Base-by-base conservation (phyloP, 805 yeast species). In the Wickerhamomyces pijperi region DNA sequence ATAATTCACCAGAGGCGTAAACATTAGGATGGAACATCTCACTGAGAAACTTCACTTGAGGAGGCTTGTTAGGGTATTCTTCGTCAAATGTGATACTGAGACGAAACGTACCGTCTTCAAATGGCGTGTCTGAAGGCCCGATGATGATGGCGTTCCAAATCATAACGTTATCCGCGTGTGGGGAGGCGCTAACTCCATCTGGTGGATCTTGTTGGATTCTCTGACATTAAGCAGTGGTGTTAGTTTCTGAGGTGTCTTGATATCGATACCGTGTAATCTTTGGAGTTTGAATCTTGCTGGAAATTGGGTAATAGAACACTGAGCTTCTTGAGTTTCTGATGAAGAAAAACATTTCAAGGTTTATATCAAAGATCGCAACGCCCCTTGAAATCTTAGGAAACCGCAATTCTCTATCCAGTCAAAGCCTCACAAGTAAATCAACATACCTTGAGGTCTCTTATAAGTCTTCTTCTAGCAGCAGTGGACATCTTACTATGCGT, bases 11-110 rank as follows among this genome's bases (percentile, higher is more conserved):
- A 36, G 80, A 74, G 9, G 94, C 95, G 55, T 92, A 92, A 3
- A 92, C 97, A 56, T 92, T 92, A 3, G 98, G 98, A 58, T 92
- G 98, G 60, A 92, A 92, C 96, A 92, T 92, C 52, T 84, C 90
- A 44, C 90, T 79, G 32, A 88, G 67, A 58, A 92, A 92, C 57
- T 84, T 82, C 35, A 92, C 98, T 41, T 73, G 68, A 2, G 98
- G 98, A 18, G 98, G 97, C 54, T 92, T 92, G 54, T 90, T 88
- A 4, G 98, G 98, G 54, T 92, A 92, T 55, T 87, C 96, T 63
- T 92, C 98, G 57, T 87, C 96, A 57, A 92, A 92, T 51, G 84
- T 90, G 49, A 92, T 61, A 39, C 78, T 70, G 44, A 92, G 67
- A 42, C 94, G 72, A 61, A 92, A 92, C 0, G 97, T 92, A 13